Base-by-base conservation (phyloP, 108 stramenopile genomes). In the Discostella stelligeroides region DNA sequence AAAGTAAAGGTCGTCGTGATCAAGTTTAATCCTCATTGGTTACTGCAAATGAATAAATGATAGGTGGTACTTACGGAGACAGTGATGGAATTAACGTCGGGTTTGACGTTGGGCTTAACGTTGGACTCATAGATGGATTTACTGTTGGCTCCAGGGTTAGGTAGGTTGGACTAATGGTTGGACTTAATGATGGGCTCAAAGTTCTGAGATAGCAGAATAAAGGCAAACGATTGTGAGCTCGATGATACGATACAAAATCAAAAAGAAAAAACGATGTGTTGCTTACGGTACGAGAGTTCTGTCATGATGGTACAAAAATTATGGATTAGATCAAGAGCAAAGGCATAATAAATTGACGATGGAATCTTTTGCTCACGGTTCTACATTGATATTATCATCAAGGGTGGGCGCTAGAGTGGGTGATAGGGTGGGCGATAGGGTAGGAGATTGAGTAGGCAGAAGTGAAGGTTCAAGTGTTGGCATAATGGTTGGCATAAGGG, bases 381-480 rank as follows among this genome's bases (percentile, higher is more conserved):
- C n/a, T n/a, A 23, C 3, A 30, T 38, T 12, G 1, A 38, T 40
- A 6, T 39, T 2, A 15, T 37, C 7, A 60, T 37, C 30, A 60
- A 21, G 2, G 10, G 7, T 6, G 58, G 58, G 21, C 17, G 20
- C 4, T 37, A 7, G n/a, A 34, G 29, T 60, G 58, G 58, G 15
- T n/a, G n/a, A n/a, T n/a, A 21, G 2, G 10, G 7, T 6, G 58
- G 58, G 21, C 17, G 20, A 4, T 37, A 7, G n/a, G 34, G 29
- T 60, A 37, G 58, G 15, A n/a, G n/a, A n/a, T n/a, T n/a, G n/a
- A n/a, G n/a, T n/a, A n/a, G n/a, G n/a, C n/a, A 4, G 20, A 8
- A 49, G 1, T 17, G 41, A 37, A 9, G 63, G 63, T 65, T 37
- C 4, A 11, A 28, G n/a, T 7, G 48, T 65, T 49, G 63, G 63